Base-by-base conservation (phyloP, 2,329 filamentous ascomycete genomes). In the Microdochium trichocladiopsis region DNA sequence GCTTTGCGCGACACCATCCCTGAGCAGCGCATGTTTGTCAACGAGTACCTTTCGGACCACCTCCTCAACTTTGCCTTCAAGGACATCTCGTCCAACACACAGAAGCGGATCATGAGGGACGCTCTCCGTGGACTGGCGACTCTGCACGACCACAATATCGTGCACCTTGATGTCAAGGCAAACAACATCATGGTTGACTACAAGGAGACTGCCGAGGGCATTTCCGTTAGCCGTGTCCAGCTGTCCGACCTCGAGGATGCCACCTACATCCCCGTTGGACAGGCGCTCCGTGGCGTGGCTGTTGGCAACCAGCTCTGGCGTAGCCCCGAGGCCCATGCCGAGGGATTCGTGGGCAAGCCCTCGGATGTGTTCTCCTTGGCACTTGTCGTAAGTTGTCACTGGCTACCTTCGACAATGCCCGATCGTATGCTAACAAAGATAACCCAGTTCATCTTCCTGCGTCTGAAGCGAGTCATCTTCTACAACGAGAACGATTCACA, bases 401-500 rank as follows among this genome's bases (percentile, higher is more conserved):
- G 36, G 23, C 18, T 22, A 45, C n/a, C 48, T 48, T 52, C 23
- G 49, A 28, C 22, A 47, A 23, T 31, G 9, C 31, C n/a, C 36
- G 18, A 47, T 55, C 47, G 28, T 54, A 51, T 56, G 61, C 58
- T 59, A 48, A 51, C 51, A 72, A 70, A n/a, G n/a, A n/a, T n/a
- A n/a, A n/a, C n/a, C n/a, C n/a, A n/a, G n/a, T 74, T 70, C 57
- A 74, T 77, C 50, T 76, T 72, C 57, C 69, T 72, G 16, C 60
- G 75, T 48, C 62, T 70, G 9, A 68, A 70, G 57, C 63, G 62
- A 49, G 65, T 74, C 48, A 67, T 74, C 53, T 71, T 74, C 55
- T 66, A 66, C 49, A 64, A 69, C 51, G 63, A 61, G 52, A 67
- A 57, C 53, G 41, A 45, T 18, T 68, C 58, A 51, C 62, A 56